Evolutionary conservation across 1,284 basidiomycete species (phyloP), one percentile per base, ranked within the genome.

Genomic region (Trichosporon sp.): DNA sequence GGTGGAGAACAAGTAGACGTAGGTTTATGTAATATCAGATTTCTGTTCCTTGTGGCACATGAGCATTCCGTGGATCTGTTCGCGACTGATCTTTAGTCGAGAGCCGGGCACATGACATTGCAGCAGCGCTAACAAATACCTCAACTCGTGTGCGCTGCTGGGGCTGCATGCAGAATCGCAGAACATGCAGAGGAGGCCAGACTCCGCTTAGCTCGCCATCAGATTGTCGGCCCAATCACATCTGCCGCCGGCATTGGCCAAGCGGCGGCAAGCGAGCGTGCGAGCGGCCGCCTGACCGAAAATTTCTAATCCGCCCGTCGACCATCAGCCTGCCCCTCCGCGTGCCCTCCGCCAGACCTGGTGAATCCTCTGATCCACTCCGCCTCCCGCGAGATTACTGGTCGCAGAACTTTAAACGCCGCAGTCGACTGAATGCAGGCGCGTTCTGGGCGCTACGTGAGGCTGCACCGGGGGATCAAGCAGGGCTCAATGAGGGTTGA

Each of bases 1-100:
- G 16, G 65, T 71, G 35, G 65, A 72, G 71, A 14, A 70, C 66
- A 21, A 40, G 63, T 8, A 11, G 56, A 2, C 5, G 59, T 63
- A 16, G 12, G 4, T 16, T 63, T 21, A 21, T 54, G 51, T 54
- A 32, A 61, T 61, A 14, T 19, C 4, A 19, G 10, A 35, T 35
- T 35, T 12, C 26, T 14, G 21, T 32, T 31, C 26, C 31, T 16
- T 35, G 56, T 61, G 56, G 56, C 56, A 61, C 56, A 19, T 16
- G 8, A 5, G 8, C 51, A 14, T 61, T 31, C 56, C 26, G 56
- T 11, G 14, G 4, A 38, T n/a, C 31, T 37, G 6, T 8, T n/a
- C 46, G 19, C 14, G 46, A 48, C 19, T n/a, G 46, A 40, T 40
- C 38, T 40, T 40, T 3, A 19, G 19, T 12, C 6, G 10, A 26